Conservation (phyloP, 164 flowering plant genomes). For the Tetrastigma voinierianum region DNA sequence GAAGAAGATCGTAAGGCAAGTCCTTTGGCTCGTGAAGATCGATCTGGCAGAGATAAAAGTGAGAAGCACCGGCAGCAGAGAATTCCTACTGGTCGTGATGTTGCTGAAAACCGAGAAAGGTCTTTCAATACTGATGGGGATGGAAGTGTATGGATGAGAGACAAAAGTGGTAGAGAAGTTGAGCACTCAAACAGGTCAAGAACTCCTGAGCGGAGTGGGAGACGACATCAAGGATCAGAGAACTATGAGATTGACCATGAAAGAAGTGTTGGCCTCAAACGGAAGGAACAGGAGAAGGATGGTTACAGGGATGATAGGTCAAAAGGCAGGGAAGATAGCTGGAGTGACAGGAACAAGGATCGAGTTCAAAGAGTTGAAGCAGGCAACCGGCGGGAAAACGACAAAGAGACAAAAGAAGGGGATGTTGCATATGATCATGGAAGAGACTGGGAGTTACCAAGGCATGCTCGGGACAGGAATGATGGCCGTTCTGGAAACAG, state of each 20-base stretch:
- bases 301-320: conserved; percentile 60
- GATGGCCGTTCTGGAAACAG: conserved; percentile 69
- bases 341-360: conserved; percentile 66
- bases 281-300: conserved; percentile 64
- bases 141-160: conserved; percentile 40
- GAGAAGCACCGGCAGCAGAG: conserved; percentile 55
- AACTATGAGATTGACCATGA: conserved; percentile 64
- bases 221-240: conserved; percentile 56
- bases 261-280: conserved; percentile 40
- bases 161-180: conserved; percentile 51
- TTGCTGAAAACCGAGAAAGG: conserved; percentile 48
- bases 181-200: conserved; percentile 50
- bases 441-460: conserved; percentile 73
- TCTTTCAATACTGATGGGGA: conserved; percentile 55
- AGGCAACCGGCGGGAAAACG: conserved; percentile 45
- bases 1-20: conserved; percentile 53
- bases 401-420: conserved; percentile 57
- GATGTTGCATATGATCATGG: conserved; percentile 58
- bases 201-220: conserved; percentile 69
- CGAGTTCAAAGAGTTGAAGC: conserved; percentile 70
- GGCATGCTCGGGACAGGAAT: conserved; percentile 72
- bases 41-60: conserved; percentile 48
- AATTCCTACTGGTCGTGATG: conserved; percentile 39
- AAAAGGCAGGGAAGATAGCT: conserved; percentile 67
- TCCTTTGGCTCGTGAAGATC: conserved; percentile 45